Conservation (phyloP, 306 rosid species). For the Sechiopsis laciniata region DNA sequence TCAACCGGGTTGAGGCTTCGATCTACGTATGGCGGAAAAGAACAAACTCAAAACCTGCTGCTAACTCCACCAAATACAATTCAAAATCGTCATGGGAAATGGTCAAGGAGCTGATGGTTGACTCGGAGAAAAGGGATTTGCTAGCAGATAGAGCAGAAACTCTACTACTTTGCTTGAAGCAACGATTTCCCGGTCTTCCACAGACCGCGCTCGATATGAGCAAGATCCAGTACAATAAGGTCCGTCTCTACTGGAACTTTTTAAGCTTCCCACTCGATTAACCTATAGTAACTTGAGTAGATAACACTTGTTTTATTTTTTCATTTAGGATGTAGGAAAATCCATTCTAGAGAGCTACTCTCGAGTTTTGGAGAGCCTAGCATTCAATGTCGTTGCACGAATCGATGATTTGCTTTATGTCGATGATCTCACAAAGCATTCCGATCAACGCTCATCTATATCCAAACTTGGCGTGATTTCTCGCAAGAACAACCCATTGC, state of each 20-base stretch:
- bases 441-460: conserved; percentile 51
- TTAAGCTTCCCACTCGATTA: not conserved
- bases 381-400: conserved; percentile 73
- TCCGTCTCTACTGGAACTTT: not conserved
- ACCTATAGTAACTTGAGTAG: not conserved
- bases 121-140: conserved; percentile 76
- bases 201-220: conserved; percentile 82
- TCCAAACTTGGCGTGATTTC: conserved; percentile 61
- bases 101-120: conserved; percentile 89
- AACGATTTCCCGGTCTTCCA: conserved; percentile 87
- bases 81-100: conserved; percentile 95
- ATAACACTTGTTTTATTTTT: conserved; percentile 4
- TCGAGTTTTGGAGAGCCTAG: conserved; percentile 80
- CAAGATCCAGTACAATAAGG: conserved; percentile 97
- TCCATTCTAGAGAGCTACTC: conserved; percentile 95
- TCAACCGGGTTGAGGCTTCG: conserved; percentile 76
- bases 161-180: conserved; percentile 71
- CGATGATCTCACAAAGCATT: conserved; percentile 68
- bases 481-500: conserved; percentile 50
- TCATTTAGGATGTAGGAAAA: conserved; percentile 76
- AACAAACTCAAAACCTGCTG: conserved; percentile 45
- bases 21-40: conserved; percentile 64
- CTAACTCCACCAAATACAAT: conserved; percentile 35
- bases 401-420: conserved; percentile 85
- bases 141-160: conserved; percentile 89